Conservation (phyloP, 768 basidiomycete species). For the Serendipita vermifera region DNA sequence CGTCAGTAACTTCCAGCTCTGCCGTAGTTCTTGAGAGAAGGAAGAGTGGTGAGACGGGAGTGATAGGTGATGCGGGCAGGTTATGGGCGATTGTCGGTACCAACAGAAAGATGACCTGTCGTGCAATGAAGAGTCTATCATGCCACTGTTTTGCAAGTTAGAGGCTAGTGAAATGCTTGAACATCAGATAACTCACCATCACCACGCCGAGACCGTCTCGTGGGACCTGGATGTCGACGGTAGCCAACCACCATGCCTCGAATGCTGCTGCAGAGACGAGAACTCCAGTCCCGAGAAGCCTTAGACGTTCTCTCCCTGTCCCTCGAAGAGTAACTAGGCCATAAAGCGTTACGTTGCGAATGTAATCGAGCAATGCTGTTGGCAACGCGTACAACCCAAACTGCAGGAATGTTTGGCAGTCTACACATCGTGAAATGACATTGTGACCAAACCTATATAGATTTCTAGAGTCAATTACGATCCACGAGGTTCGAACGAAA, state of each 20-base stretch:
- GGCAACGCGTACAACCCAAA: slow-evolving; percentile 48
- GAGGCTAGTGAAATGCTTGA: neutral
- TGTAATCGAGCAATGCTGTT: slow-evolving; percentile 41
- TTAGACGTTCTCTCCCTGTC: slow-evolving; percentile 32
- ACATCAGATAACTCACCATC: slow-evolving; percentile 27
- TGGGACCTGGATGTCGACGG: slow-evolving; percentile 36
- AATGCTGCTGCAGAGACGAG: slow-evolving; percentile 37
- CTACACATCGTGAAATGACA: slow-evolving; percentile 47
- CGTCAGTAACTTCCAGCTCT: slow-evolving; percentile 28
- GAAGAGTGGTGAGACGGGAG: slow-evolving; percentile 23
- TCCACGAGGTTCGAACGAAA: neutral
- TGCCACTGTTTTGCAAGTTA: slow-evolving; percentile 39
- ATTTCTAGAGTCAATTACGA: neutral
- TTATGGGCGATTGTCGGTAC: slow-evolving; percentile 40
- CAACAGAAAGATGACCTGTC: slow-evolving; percentile 45
- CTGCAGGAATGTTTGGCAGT: slow-evolving; percentile 49
- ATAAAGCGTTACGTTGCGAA: slow-evolving; percentile 42
- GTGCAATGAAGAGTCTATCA: slow-evolving; percentile 40
- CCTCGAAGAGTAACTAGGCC: slow-evolving; percentile 34
- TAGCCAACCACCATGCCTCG: slow-evolving; percentile 43
- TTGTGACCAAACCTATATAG: slow-evolving; percentile 57
- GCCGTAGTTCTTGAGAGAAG: slow-evolving; percentile 18
- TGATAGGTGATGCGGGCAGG: slow-evolving; percentile 25
- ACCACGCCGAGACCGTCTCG: slow-evolving; percentile 26
- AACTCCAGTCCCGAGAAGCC: slow-evolving; percentile 33